Conservation (phyloP, 225 moss, liverwort and hornwort species). For the Polytrichum formosum region DNA sequence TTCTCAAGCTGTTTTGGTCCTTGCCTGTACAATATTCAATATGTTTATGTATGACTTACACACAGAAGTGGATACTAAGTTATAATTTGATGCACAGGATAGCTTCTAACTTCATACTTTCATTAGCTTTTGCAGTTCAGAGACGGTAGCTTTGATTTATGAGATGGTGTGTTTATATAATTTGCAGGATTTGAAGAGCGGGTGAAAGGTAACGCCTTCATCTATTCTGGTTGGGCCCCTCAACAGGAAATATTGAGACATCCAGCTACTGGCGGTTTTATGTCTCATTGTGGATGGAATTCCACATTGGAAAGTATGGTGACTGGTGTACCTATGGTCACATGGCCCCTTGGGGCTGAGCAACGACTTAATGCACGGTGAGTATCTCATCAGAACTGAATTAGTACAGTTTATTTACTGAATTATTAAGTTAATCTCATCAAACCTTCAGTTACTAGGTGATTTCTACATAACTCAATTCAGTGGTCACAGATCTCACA, state of each 20-base stretch:
- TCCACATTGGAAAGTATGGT: slow-evolving; percentile 14
- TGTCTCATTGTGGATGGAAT: slow-evolving; percentile 21
- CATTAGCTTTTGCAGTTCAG: no score
- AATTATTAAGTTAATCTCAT: neutral
- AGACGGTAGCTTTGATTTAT: neutral
- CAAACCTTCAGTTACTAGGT: neutral
- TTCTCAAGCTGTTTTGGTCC: neutral
- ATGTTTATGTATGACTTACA: neutral
- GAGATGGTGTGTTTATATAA: neutral
- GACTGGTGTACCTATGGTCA: slow-evolving; percentile 6
- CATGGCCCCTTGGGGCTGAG: slow-evolving; percentile 7
- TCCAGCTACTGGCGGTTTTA: slow-evolving; percentile 6
- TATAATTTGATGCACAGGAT: neutral
- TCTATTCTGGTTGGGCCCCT: slow-evolving; percentile 21
- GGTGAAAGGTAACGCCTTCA: slow-evolving; percentile 21
- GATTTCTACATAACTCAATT: neutral
- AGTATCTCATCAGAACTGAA: neutral
- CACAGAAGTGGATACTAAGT: neutral
- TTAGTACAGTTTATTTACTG: no score
- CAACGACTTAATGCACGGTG: slow-evolving; percentile 9
- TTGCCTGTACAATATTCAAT: neutral
- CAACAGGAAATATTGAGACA: slow-evolving; percentile 7
- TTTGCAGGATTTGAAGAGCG: slow-evolving; percentile 23
- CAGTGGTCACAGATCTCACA: neutral
- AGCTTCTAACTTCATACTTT: neutral